Percentiles rank a stretch among this genome's conserved stretches.
Conservation (phyloP, 148 eudicot genomes). For the Vaccinium corymbosum region DNA sequence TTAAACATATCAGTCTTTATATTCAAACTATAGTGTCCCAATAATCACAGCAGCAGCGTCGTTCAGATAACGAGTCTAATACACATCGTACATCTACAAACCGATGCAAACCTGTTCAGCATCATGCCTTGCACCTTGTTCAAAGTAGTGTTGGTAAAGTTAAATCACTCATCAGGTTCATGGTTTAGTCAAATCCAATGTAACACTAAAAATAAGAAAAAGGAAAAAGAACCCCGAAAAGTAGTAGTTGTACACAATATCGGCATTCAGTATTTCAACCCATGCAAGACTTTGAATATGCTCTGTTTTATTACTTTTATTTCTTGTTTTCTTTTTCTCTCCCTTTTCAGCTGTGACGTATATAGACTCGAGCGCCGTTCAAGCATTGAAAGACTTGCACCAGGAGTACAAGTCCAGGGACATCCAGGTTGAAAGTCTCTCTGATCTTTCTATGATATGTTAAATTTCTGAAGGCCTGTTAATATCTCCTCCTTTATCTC, state of each 20-base stretch:
- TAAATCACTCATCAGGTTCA: too few species aligned
- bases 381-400: slow-evolving; percentile 76
- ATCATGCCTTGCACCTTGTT: background rate
- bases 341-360: slow-evolving; percentile 67
- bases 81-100: background rate
- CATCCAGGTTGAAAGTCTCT: slow-evolving; percentile 59
- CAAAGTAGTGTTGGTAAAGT: background rate
- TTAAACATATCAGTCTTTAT: background rate
- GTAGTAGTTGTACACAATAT: background rate
- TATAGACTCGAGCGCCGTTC: slow-evolving; percentile 84
- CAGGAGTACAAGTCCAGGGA: slow-evolving; percentile 82
- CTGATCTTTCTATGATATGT: background rate
- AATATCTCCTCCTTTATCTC: background rate
- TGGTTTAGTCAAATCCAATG: too few species aligned
- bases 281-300: background rate
- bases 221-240: too few species aligned
- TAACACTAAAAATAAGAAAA: too few species aligned
- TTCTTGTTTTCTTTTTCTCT: slow-evolving; percentile 7
- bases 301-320: background rate
- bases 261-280: background rate
- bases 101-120: background rate
- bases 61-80: background rate
- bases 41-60: background rate
- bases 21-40: background rate
- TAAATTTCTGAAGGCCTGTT: background rate